Base-by-base conservation (phyloP, 2,329 filamentous ascomycete genomes). In the Colletotrichum sp. region DNA sequence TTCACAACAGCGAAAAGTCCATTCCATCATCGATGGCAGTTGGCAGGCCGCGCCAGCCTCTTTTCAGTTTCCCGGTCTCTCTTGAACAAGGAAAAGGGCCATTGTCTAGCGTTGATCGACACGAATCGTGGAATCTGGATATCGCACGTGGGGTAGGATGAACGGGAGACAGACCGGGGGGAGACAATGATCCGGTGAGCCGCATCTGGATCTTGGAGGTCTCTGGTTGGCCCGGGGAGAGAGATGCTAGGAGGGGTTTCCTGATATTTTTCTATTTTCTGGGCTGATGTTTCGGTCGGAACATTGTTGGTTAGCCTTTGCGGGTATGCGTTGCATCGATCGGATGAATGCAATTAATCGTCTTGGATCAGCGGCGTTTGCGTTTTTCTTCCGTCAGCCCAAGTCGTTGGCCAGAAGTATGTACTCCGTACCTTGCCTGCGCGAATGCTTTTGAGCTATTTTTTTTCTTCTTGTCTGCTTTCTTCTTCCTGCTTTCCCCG, bases 21-120 rank as follows among this genome's bases (percentile, higher is more conserved):
- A 76, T 77, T 60, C 59, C 72, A 72, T 76, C 72, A 77, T 77
- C 66, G 75, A 76, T 30, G 21, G 44, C 44, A 52, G 44, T 52
- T 39, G 65, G 34, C n/a, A 24, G 26, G 57, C 39, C 57, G 26
- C 68, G 26, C 57, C 59, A 69, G 34, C 6, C 24, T n/a, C 55
- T 24, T 57, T 57, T 26, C 44, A 18, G 30, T 34, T 28, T n/a
- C 32, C 59, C 59, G 59, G 30, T n/a, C 16, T n/a, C 9, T 60
- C 60, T 64, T 36, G 16, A 34, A 36, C 55, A 70, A 73, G 30
- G 30, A 13, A 34, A 44, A 68, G 28, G 5, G 32, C 44, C 44
- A 55, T 55, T 32, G 28, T 28, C 26, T 72, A 44, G 65, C n/a
- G 15, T 8, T 44, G 73, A 74, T 76, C 64, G 74, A 69, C 71